Base-by-base conservation (phyloP, 2,329 filamentous ascomycete species). In the Diplodia corticola region DNA sequence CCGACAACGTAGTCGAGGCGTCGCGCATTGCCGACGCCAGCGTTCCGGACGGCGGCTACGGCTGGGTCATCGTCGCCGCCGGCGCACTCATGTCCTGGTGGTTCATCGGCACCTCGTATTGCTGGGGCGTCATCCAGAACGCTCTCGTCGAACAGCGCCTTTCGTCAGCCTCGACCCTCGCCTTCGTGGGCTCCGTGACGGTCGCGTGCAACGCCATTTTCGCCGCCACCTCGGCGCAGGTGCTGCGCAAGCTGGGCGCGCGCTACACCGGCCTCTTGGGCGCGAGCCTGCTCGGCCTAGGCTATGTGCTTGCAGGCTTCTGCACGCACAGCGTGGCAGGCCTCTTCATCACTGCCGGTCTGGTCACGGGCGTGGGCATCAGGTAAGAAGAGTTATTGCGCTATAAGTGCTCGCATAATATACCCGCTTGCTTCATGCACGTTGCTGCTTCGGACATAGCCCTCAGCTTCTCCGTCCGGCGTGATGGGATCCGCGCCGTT, bases 81-180 rank as follows among this genome's bases (percentile, higher is more conserved):
- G 85, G 83, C 69, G 80, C 82, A 2, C 71, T 85, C 1, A 70
- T 87, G 12, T 80, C 82, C 1, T 88, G 85, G 78, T 76, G 73
- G 70, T 71, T 83, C 61, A 81, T 84, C 57, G 86, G 86, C 60
- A 84, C 81, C 0, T 80, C 80, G 7, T 87, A 86, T 71, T 81
- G 80, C 68, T 89, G 86, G 86, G 87, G 86, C 26, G 81, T 89
- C 0, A 76, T 88, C 54, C 87, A 89, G 73, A 80, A 80, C 4
- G 85, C 82, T 0, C 79, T 89, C 1, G 81, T 87, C 3, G 75
- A 82, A 37, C 75, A 81, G 10, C 77, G 78, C 0, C 74, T 87
- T 0, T 80, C 80, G 0, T 79, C 80, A 0, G 78, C 85, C 0
- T 82, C 82, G 0, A 86, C 83, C 0, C 76, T 89, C 24, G 83